Base-by-base conservation (phyloP, 2,329 filamentous ascomycete species). In the Trichoderma sp. region DNA sequence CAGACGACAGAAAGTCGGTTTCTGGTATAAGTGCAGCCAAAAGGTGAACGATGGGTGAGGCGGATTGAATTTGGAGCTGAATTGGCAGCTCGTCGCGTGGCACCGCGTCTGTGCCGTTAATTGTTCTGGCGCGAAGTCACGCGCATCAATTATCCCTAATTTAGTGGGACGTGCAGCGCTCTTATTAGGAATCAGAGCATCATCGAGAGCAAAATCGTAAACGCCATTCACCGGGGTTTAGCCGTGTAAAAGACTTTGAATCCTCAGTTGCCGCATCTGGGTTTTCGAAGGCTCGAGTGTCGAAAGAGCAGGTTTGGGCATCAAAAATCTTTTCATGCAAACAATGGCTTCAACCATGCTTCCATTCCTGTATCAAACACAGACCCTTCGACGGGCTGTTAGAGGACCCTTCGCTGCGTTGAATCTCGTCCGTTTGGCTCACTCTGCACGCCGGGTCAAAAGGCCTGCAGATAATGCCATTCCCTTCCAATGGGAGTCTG, bases 351-450 rank as follows among this genome's bases (percentile, higher is more conserved):
- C 86, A 3, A 88, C 89, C 7, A 83, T 91, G 16, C 84, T 91
- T 5, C 91, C 92, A 0, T 95, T 95, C 75, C 87, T 95, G 7
- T 95, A 94, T 81, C 92, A 93, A 78, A 95, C 93, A 6, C 86
- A 88, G 76, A 94, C 93, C 0, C 87, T 85, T 14, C 80, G 82
- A 27, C 80, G 82, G 38, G 81, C 79, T 41, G 77, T 82, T 12
- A 81, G 80, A 53, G 75, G 72, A 71, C 81, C 78, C 65, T 78
- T 76, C 18, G 80, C 75, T 76, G 64, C 75, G 18, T 79, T 80
- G 73, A 64, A 76, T 27, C 71, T 77, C 65, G 56, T 79, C 74
- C 77, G 79, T 75, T 73, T 77, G 62, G 80, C 79, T 11, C 75
- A 80, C 65, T 69, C 77, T 33, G 31, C 74, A 53, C 75, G 68